These are phyloP conservation scores for Triticum urartu DNA, from an alignment of 176 grass and related monocot genomes.

Conservation along the genomic window DNA sequence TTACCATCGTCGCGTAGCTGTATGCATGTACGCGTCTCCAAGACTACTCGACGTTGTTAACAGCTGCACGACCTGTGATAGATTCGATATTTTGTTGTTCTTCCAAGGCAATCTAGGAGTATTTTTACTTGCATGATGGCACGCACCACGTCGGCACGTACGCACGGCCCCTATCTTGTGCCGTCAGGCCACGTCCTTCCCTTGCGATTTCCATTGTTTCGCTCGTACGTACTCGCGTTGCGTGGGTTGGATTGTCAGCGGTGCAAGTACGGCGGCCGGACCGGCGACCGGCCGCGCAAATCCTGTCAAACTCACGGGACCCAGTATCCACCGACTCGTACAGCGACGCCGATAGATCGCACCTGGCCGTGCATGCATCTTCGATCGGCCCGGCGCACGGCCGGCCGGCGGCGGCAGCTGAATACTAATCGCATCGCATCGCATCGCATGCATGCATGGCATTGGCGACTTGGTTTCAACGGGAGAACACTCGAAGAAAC, in stretches of 20 bases:
- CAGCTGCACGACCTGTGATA: neutral
- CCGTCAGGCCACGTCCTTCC: neutral
- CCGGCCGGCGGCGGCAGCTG: neutral
- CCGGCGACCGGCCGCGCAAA: neutral
- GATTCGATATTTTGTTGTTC: neutral
- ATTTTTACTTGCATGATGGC: slow-evolving; percentile 1
- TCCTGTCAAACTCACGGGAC: too few species aligned
- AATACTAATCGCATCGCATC: neutral
- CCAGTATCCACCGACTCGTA: neutral
- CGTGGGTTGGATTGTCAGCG: neutral
- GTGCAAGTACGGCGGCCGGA: neutral
- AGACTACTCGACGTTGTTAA: neutral
- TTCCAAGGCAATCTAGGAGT: neutral
- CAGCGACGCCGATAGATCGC: neutral
- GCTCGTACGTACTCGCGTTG: neutral
- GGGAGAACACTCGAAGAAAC: slow-evolving; percentile 36
- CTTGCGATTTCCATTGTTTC: neutral
- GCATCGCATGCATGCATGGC: neutral
- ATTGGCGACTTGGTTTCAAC: neutral
- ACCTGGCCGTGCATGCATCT: neutral
- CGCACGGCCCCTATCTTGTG: neutral
- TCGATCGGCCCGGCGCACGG: neutral
- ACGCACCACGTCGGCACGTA: neutral
- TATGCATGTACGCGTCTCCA: neutral
- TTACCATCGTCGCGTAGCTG: neutral